phyloP scores from a whole-genome alignment of 371 early-diverging fungal species.

The Mucor racemosus region DNA sequence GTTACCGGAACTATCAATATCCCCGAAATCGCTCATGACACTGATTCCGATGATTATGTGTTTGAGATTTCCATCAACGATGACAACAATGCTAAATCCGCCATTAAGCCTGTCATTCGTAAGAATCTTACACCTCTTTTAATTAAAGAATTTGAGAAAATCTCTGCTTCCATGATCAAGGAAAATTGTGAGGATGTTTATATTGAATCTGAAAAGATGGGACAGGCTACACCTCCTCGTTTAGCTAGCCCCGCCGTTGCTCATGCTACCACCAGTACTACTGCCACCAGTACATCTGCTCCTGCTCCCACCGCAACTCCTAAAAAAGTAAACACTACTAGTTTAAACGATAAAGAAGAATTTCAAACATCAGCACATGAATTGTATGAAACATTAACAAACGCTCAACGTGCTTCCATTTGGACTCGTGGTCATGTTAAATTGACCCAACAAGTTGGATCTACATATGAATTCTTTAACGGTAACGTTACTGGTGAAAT shows the following conservation, averaged over 20 bases:
- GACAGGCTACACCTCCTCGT: constrained; percentile 44
- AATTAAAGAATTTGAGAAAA: constrained; percentile 63
- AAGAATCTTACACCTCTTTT: constrained; percentile 68
- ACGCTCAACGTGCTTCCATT: constrained; percentile 70
- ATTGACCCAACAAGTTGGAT: constrained; percentile 59
- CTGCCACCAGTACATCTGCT: constrained; percentile 27
- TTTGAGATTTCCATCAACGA: constrained; percentile 77
- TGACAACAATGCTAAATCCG: constrained; percentile 62
- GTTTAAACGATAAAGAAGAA: constrained; percentile 77
- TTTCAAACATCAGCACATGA: constrained; percentile 89
- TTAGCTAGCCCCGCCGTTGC: constrained; percentile 26
- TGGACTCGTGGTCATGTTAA: constrained; percentile 84
- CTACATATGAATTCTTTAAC: constrained; percentile 78
- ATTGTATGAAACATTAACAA: constrained; percentile 79
- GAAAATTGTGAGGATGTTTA: constrained; percentile 90
- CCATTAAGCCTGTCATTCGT: constrained; percentile 75
- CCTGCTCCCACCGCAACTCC: constrained; percentile 20
- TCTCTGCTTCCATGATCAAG: constrained; percentile 79
- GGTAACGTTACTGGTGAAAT: constrained; percentile 89
- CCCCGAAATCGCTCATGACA: constrained; percentile 94
- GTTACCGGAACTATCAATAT: constrained; percentile 81
- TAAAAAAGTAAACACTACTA: constrained; percentile 65
- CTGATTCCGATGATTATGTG: constrained; percentile 81
- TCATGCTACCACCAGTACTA: constrained; percentile 24
- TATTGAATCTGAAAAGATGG: constrained; percentile 66